These are phyloP conservation scores for Kluyveromyces wickerhamii DNA, from an alignment of 805 yeast species.

Conservation along the genomic window DNA sequence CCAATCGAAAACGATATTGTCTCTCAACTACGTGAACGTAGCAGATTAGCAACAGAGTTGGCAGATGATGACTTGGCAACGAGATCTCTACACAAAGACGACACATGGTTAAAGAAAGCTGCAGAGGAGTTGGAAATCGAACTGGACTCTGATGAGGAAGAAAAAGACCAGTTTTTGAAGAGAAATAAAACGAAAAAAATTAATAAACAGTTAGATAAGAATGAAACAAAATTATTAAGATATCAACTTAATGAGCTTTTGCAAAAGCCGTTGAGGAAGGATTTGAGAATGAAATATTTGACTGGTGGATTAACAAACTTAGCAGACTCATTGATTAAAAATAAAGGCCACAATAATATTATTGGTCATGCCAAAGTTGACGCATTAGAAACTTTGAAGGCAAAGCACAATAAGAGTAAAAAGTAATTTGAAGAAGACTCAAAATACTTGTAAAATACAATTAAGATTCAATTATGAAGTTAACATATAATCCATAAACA, in stretches of 20 bases:
- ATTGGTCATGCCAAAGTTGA: slow-evolving; percentile 61
- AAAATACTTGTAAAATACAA: no score
- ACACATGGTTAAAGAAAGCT: slow-evolving; percentile 77
- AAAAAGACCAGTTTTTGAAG: slow-evolving; percentile 39
- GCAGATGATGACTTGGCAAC: slow-evolving; percentile 64
- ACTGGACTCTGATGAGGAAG: slow-evolving; percentile 56
- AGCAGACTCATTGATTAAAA: slow-evolving; percentile 67
- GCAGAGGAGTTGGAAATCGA: slow-evolving; percentile 91
- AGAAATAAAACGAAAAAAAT: slow-evolving; percentile 52
- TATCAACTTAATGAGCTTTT: slow-evolving; percentile 48
- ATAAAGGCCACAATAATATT: slow-evolving; percentile 56
- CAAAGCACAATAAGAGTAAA: slow-evolving; percentile 16
- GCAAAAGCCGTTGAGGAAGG: slow-evolving; percentile 48
- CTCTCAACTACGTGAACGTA: slow-evolving; percentile 61
- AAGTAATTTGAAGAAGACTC: slow-evolving; percentile 1
- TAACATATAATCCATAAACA: no score
- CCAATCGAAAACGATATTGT: slow-evolving; percentile 74
- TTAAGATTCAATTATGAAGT: no score
- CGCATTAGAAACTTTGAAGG: slow-evolving; percentile 57
- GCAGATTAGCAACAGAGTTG: slow-evolving; percentile 58
- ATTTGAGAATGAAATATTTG: slow-evolving; percentile 60
- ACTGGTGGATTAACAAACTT: slow-evolving; percentile 73
- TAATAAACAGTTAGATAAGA: slow-evolving; percentile 44
- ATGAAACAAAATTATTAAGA: slow-evolving; percentile 39
- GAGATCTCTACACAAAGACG: slow-evolving; percentile 57